Evolutionary conservation across 2,329 filamentous ascomycete genomes (phyloP).

Genomic region (Sphaceloma murrayae): DNA sequence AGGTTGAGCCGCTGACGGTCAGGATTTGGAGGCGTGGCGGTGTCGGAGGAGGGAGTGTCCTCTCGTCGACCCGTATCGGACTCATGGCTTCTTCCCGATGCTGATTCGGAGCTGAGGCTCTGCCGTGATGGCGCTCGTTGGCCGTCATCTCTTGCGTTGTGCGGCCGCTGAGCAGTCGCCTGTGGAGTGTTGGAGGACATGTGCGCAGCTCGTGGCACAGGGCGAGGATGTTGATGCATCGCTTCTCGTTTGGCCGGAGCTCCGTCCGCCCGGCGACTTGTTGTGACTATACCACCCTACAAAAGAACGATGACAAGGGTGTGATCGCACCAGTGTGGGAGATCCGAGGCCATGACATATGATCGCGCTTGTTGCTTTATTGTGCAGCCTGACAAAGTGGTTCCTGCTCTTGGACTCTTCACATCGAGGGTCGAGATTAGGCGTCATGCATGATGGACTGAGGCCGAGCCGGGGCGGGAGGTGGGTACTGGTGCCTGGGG

Average conservation of each 20-base stretch:
- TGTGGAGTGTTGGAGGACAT: conserved; percentile 62
- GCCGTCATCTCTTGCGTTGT: conserved; percentile 60
- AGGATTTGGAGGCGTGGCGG: conserved; percentile 44
- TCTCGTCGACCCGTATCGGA: conserved; percentile 15
- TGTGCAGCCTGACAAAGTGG: not conserved
- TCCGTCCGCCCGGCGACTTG: conserved; percentile 1
- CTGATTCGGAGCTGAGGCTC: conserved; percentile 17
- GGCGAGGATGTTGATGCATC: conserved; percentile 88
- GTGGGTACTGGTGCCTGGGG: conserved; percentile 3
- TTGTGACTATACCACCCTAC: not conserved
- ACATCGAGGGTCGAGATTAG: conserved; percentile 10
- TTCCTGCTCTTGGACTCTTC: conserved; percentile 5
- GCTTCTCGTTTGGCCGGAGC: conserved; percentile 17
- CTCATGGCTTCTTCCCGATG: conserved; percentile 21
- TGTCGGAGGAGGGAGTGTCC: too few relatives aligned
- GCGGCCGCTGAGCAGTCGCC: conserved; percentile 59
- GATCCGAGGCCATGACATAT: conserved; percentile 13
- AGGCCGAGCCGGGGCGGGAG: conserved; percentile 6
- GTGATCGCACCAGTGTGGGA: conserved; percentile 14
- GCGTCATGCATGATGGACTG: conserved; percentile 14
- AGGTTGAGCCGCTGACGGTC: conserved; percentile 81
- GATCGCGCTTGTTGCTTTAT: not conserved
- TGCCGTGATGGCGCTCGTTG: conserved; percentile 44
- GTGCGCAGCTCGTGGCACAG: conserved; percentile 61
- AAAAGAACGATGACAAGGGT: conserved; percentile 4